Base-by-base conservation (phyloP, 2,329 filamentous ascomycete species). In the Cyanodermella asteris region DNA sequence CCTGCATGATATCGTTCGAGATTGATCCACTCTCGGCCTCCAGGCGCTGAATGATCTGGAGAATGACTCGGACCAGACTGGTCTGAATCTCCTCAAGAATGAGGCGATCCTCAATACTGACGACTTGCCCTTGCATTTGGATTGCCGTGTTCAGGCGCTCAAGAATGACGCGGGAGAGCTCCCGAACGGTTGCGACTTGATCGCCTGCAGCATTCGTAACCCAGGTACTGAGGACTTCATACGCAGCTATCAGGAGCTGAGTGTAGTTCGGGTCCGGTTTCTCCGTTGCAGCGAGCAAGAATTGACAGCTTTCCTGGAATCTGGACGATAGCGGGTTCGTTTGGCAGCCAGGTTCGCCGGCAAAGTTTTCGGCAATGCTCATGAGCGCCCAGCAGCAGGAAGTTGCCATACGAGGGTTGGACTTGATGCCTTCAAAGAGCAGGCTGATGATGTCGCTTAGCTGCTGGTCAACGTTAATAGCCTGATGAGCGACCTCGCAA, bases 301-400 rank as follows among this genome's bases (percentile, higher is more conserved):
- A 80, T 41, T 69, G 69, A 31, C 94, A 73, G 45, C 82, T 91
- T 41, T 82, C 68, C 52, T 91, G 74, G 57, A 97, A 97, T 54
- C 93, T 80, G 33, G 72, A 69, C 3, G 82, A 91, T 24, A 97
- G 60, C 21, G 80, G 64, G 54, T 94, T 97, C 24, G 60, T 60
- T 39, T 72, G 59, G 31, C 72, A 73, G 24, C 77, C 78, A 28
- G 72, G 63, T 28, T 93, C 82, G 29, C 81, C 80, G 16, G 81
- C 77, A 46, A 94, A 97, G 32, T 82, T 74, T 46, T 97, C 87
- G 7, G 87, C 84, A 44, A 97, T 57, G 53, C 94, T 97, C 78
- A 97, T 94, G 37, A 97, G 56, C 16, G 87, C 82, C 87, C 90
- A 93, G 57, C 87, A 97, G 68, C 87, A 94, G 16, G 87, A 97